phyloP scores from a whole-genome alignment of 257 asterid genomes.

The Solanum sitiens region DNA sequence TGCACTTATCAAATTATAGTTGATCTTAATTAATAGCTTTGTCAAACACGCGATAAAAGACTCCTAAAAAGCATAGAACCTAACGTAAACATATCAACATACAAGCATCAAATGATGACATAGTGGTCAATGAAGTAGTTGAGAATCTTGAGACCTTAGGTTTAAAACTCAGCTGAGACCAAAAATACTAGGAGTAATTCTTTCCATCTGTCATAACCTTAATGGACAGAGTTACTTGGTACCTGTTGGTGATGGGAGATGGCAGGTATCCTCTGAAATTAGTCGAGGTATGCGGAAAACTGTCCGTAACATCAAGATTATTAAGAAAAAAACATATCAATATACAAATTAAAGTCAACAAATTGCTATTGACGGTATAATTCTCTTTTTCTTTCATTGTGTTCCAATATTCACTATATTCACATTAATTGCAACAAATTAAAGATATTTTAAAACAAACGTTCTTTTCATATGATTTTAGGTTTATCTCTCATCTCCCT shows the following conservation, averaged over 20 bases:
- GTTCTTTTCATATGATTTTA: too few species aligned
- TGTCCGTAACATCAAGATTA: too few species aligned
- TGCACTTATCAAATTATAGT: neutral
- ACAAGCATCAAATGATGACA: neutral
- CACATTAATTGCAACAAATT: too few species aligned
- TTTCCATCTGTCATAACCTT: too few species aligned
- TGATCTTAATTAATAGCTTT: neutral
- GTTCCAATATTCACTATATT: too few species aligned
- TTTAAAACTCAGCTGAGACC: neutral
- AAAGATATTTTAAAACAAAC: too few species aligned
- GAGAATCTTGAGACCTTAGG: neutral
- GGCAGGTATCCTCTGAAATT: too few species aligned
- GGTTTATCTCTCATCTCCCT: neutral
- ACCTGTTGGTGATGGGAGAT: fast-evolving
- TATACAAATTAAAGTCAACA: neutral
- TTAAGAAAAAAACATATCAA: neutral
- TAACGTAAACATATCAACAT: neutral
- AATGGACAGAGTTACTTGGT: neutral
- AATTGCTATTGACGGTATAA: too few species aligned
- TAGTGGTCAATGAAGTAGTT: too few species aligned
- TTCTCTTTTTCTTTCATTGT: too few species aligned
- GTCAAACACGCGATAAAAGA: neutral
- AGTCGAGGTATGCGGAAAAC: too few species aligned
- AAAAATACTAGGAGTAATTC: too few species aligned
- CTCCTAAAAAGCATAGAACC: neutral